Evolutionary conservation across 1,284 basidiomycete genomes (phyloP).

Genomic region (Ganoderma multipileum): DNA sequence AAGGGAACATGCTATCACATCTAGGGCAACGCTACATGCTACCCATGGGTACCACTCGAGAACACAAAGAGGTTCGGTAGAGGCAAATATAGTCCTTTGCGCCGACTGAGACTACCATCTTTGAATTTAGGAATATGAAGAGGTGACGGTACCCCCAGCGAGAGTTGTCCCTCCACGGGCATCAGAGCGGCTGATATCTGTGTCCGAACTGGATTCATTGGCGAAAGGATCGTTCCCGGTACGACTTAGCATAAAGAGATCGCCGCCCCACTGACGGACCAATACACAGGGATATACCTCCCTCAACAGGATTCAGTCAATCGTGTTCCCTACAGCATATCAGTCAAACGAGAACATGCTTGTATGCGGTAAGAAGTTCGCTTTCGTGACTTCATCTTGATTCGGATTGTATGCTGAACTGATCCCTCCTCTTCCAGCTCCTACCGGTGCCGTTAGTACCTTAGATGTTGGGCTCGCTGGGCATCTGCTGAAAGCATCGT

Average conservation of each 20-base stretch:
- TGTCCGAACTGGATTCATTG: constrained; percentile 81
- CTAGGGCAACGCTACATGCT: constrained; percentile 81
- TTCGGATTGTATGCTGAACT: neutral
- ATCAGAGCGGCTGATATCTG: constrained; percentile 77
- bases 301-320: constrained; percentile 95
- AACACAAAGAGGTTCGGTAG: constrained; percentile 65
- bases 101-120: neutral
- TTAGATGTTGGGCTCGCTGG: neutral
- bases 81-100: neutral
- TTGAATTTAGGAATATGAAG: constrained; percentile 66
- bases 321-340: constrained; percentile 95
- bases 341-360: constrained; percentile 96
- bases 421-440: constrained; percentile 59
- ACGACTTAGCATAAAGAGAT: constrained; percentile 35
- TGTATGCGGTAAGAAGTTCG: constrained; percentile 79
- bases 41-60: constrained; percentile 83
- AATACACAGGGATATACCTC: constrained; percentile 76
- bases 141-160: constrained; percentile 91
- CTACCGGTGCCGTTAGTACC: constrained; percentile 88
- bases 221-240: constrained; percentile 91
- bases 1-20: constrained; percentile 78
- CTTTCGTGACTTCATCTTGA: neutral
- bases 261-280: neutral
- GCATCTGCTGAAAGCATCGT: neutral
- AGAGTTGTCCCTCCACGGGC: constrained; percentile 78